Conservation (phyloP, 805 yeast genomes). For the Pichia occidentalis region DNA sequence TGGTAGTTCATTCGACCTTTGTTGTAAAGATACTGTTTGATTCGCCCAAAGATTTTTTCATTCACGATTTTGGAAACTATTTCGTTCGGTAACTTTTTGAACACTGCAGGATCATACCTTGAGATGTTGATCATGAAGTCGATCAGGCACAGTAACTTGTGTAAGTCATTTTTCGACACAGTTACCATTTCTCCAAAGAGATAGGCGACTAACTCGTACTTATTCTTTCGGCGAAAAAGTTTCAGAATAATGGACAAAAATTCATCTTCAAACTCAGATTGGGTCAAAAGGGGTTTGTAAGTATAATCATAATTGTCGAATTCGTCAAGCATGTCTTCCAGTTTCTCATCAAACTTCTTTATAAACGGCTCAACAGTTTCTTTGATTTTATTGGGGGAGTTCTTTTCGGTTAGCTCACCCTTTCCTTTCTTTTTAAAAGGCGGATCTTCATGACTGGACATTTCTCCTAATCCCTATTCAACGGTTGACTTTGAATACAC, state of each 20-base stretch:
- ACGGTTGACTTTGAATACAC: too few species aligned
- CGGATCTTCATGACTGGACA: too few species aligned
- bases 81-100: constrained; percentile 22
- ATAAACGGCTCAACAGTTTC: not conserved
- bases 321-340: constrained; percentile 17
- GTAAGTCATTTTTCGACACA: constrained; percentile 7
- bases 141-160: constrained; percentile 20
- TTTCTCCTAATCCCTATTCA: too few species aligned
- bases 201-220: constrained; percentile 13
- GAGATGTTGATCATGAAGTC: constrained; percentile 22
- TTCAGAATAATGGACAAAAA: constrained; percentile 16
- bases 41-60: constrained; percentile 9
- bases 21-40: constrained; percentile 15
- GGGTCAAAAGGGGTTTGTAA: constrained; percentile 17
- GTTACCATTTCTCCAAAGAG: constrained; percentile 14
- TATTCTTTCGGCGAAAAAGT: constrained; percentile 12
- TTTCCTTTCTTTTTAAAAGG: too few species aligned
- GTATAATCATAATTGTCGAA: constrained; percentile 18
- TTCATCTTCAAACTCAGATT: constrained; percentile 21
- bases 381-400: not conserved
- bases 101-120: constrained; percentile 17
- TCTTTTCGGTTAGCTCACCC: not conserved
- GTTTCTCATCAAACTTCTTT: constrained; percentile 6
- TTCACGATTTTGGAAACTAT: constrained; percentile 10
- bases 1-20: constrained; percentile 20